Percentiles rank a stretch among this genome's conserved stretches.
Evolutionary conservation across 139 green algal genomes (phyloP).

Genomic region (Picochlorum sp.): DNA sequence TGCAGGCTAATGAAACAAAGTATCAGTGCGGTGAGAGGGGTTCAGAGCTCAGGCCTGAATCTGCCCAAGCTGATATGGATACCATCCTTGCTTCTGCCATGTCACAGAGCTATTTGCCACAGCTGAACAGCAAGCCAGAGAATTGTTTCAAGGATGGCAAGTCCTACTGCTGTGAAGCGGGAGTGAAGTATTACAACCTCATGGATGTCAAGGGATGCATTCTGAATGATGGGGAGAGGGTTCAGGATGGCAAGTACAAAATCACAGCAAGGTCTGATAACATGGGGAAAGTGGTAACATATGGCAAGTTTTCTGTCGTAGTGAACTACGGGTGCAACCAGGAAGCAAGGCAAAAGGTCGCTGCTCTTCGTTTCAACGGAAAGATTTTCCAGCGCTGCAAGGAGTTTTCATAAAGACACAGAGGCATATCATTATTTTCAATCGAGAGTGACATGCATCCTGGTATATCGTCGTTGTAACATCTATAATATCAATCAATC

Average conservation of each 20-base stretch:
- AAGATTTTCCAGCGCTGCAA: not conserved
- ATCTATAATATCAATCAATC: too few relatives aligned
- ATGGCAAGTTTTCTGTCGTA: not conserved
- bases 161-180: not conserved
- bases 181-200: not conserved
- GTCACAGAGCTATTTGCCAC: not conserved
- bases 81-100: not conserved
- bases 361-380: not conserved
- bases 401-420: not conserved
- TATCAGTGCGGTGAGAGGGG: not conserved
- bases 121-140: not conserved
- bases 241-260: not conserved
- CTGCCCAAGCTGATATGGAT: not conserved
- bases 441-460: too few relatives aligned
- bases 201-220: not conserved
- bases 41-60: not conserved
- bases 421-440: too few relatives aligned
- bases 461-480: too few relatives aligned
- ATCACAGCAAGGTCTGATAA: not conserved
- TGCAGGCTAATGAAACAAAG: not conserved
- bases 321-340: not conserved
- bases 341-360: not conserved
- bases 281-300: not conserved
- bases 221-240: not conserved
- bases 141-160: not conserved